Evolutionary conservation across 2,329 filamentous ascomycete genomes (phyloP), one percentile per base, ranked within the genome.

Genomic region (Aspergillus floridensis): DNA sequence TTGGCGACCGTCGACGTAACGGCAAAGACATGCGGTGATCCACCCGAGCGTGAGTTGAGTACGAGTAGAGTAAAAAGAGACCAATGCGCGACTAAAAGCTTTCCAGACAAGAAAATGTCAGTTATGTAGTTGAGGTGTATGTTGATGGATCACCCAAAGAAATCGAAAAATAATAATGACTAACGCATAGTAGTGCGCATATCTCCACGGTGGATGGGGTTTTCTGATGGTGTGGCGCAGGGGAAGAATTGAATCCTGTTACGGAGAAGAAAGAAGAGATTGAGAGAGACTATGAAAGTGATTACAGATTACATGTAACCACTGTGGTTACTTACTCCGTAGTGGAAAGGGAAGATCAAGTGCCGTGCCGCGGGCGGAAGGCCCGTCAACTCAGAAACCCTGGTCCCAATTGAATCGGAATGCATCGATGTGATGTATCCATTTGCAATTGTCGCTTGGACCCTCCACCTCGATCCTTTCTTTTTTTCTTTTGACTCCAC

Each of bases 21-120:
- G 50, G 48, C 58, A 60, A 52, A 58, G 52, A 21, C 52, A 54
- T 54, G 52, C 52, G 22, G 52, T 54, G 35, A 21, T 54, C 52
- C 35, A 44, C 51, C 51, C 22, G 22, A 8, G 6, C 8, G 26
- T 22, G 47, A 26, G 22, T 26, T 29, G 22, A 22, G 47, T 49
- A 49, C 22, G 47, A 49, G 32, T 35, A 35, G 47, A 49, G 32
- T 35, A 35, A 16, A 19, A 44, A 44, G 38, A 44, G 38, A 16
- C 38, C 38, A 19, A 44, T 19, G 38, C 38, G n/a, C 38, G 16
- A 44, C 38, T 19, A 2, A 6, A 41, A 19, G 38, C 16, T n/a
- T n/a, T 5, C 5, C 10, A 14, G 32, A 41, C 16, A 41, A 41
- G 14, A 41, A 11, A 19, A 41, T n/a, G 6, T n/a, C 5, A 38